phyloP scores from a whole-genome alignment of 2,329 filamentous ascomycete genomes.

The Akanthomyces uredinophilus region DNA sequence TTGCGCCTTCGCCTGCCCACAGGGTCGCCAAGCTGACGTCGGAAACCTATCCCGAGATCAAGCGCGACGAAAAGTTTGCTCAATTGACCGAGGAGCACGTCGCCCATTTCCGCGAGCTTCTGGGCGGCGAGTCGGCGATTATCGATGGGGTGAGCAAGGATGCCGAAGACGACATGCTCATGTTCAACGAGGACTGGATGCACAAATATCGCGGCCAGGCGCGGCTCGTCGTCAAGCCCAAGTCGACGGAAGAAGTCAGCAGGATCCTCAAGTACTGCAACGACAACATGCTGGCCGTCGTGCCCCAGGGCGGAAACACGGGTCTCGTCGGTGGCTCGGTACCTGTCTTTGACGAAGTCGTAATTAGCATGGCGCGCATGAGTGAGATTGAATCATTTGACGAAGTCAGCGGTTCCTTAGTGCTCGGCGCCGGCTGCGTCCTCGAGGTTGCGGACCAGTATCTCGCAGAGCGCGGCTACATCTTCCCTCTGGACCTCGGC shows the following conservation, averaged over 20 bases:
- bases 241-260: constrained; percentile 81
- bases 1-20: constrained; percentile 22
- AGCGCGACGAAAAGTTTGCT: constrained; percentile 72
- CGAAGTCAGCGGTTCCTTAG: constrained; percentile 82
- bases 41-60: constrained; percentile 77
- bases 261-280: constrained; percentile 93
- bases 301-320: constrained; percentile 95
- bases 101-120: constrained; percentile 71
- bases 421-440: constrained; percentile 86
- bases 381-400: constrained; percentile 89
- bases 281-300: constrained; percentile 82
- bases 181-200: constrained; percentile 99
- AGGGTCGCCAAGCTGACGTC: constrained; percentile 63
- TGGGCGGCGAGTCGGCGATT: constrained; percentile 73
- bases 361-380: constrained; percentile 86
- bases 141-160: constrained; percentile 74
- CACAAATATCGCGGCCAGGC: constrained; percentile 93
- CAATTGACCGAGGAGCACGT: constrained; percentile 75
- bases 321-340: constrained; percentile 93
- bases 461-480: constrained; percentile 74
- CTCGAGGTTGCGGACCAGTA: constrained; percentile 85
- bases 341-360: constrained; percentile 96
- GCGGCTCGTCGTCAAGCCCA: constrained; percentile 80
- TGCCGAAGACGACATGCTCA: constrained; percentile 72
- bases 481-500: constrained; percentile 95